These are phyloP conservation scores for Entomortierella beljakovae DNA, from an alignment of 192 early-diverging fungal genomes.

Conservation along the genomic window DNA sequence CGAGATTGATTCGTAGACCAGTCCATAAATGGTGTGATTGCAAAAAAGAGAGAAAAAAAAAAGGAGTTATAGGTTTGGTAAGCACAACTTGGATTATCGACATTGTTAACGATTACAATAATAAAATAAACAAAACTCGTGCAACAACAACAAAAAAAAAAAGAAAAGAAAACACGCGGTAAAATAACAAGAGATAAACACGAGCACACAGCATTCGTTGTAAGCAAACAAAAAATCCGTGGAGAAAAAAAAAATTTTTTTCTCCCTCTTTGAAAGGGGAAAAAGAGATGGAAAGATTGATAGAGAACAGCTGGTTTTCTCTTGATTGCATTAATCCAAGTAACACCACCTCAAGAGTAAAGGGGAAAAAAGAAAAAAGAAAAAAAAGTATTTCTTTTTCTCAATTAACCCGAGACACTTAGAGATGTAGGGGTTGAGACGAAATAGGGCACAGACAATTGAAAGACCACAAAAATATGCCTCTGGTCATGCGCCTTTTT, in stretches of 20 bases:
- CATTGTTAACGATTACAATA: too few relatives aligned
- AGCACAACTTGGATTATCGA: constrained; percentile 2
- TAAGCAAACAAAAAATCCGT: not conserved
- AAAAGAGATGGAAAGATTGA: too few relatives aligned
- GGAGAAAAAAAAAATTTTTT: constrained; percentile 16
- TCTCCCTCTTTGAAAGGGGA: too few relatives aligned
- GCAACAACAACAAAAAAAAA: not conserved
- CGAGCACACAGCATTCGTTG: not conserved
- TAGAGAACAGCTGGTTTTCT: too few relatives aligned
- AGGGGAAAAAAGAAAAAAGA: not conserved
- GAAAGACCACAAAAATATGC: not conserved
- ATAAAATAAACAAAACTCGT: not conserved
- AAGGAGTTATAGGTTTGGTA: constrained; percentile 12
- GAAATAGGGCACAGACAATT: too few relatives aligned
- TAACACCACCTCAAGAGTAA: too few relatives aligned
- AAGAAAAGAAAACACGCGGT: constrained; percentile 16
- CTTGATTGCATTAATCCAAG: too few relatives aligned
- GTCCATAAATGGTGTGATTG: not conserved
- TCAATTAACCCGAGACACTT: not conserved
- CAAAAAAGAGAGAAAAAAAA: not conserved
- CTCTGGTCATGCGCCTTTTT: not conserved
- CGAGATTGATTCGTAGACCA: not conserved
- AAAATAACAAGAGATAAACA: constrained; percentile 4
- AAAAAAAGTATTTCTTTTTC: not conserved
- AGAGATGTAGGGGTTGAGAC: not conserved